These are phyloP conservation scores for Aspergillus ustus DNA, from an alignment of 2,329 filamentous ascomycete genomes.

Conservation along the genomic window DNA sequence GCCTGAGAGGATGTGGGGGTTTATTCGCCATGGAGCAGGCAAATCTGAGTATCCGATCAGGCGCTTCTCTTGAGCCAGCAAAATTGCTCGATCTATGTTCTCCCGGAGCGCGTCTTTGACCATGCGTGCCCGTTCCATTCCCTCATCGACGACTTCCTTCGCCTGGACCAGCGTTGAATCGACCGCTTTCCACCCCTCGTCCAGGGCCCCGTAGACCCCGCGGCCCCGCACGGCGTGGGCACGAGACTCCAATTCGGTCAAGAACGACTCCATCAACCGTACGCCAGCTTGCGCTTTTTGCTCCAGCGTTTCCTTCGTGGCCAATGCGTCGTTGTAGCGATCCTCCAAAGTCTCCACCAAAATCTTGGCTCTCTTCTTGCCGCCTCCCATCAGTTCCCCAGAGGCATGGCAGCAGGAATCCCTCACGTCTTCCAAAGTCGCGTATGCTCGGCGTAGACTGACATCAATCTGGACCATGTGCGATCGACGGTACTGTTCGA, in stretches of 20 bases:
- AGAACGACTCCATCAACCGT: slow-evolving; percentile 80
- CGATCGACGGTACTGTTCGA: slow-evolving; percentile 85
- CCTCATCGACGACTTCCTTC: slow-evolving; percentile 76
- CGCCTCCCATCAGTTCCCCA: slow-evolving; percentile 85
- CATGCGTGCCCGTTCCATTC: slow-evolving; percentile 78
- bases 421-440: slow-evolving; percentile 83
- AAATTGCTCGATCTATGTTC: slow-evolving; percentile 78
- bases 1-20: slow-evolving; percentile 87
- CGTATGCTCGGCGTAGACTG: slow-evolving; percentile 81
- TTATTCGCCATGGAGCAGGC: slow-evolving; percentile 89
- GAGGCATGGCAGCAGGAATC: slow-evolving; percentile 88
- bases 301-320: slow-evolving; percentile 82
- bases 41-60: slow-evolving; percentile 89
- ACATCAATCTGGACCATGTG: slow-evolving; percentile 80
- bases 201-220: slow-evolving; percentile 77
- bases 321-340: slow-evolving; percentile 83
- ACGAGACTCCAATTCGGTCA: slow-evolving; percentile 82
- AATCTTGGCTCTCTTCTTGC: slow-evolving; percentile 79
- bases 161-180: slow-evolving; percentile 78
- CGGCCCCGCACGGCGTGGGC: slow-evolving; percentile 80
- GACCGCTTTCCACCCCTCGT: slow-evolving; percentile 77
- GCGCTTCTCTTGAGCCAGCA: slow-evolving; percentile 75
- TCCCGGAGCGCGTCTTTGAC: slow-evolving; percentile 83
- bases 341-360: slow-evolving; percentile 91
- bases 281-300: slow-evolving; percentile 91